Evolutionary conservation across 805 yeast genomes (phyloP), one percentile per base, ranked within the genome.

Genomic region (Schwanniomyces vanrijiae): DNA sequence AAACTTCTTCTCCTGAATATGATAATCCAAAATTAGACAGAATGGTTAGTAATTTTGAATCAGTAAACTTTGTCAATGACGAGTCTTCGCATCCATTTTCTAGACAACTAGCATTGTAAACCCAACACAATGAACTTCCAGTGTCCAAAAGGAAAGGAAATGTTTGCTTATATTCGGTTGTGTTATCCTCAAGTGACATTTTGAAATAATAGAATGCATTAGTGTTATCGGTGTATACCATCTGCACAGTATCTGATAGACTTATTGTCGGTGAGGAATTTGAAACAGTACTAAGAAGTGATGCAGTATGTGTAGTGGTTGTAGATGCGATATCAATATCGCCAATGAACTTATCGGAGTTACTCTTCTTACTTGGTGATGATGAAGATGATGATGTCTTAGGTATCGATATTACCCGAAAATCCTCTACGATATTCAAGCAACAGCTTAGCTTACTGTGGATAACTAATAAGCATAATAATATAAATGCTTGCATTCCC

Each of bases 51-150:
- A 53, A 37, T 1, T 44, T 35, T 9, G 58, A 37, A 43, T 58
- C 58, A 42, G 51, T 42, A 21, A 76, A 62, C 50, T 51, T 56
- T 24, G 48, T 47, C 20, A 68, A 49, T 5, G 55, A 50, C 25
- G 66, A 58, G 28, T 56, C 56, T 2, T 57, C 43, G 54, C 88
- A 83, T 0, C 79, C 68, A 8, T 53, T 48, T 4, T 55, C 71
- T 1, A 65, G 60, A 64, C 88, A 83, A 33, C 74, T 61, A 1
- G 69, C 59, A 41, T 80, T 82, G 58, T 81, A 82, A 3, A 84
- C 71, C 89, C 89, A 84, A 2, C 82, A 59, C 47, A 82, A 77
- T 14, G 83, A 82, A 22, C 86, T 80, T 5, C 86, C 88, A 0
- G 89, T 84, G 60, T 84, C 89, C 14, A 84, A 64, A 16, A 84